Base-by-base conservation (phyloP, 2,329 filamentous ascomycete genomes). In the Colletotrichum aenigma region DNA sequence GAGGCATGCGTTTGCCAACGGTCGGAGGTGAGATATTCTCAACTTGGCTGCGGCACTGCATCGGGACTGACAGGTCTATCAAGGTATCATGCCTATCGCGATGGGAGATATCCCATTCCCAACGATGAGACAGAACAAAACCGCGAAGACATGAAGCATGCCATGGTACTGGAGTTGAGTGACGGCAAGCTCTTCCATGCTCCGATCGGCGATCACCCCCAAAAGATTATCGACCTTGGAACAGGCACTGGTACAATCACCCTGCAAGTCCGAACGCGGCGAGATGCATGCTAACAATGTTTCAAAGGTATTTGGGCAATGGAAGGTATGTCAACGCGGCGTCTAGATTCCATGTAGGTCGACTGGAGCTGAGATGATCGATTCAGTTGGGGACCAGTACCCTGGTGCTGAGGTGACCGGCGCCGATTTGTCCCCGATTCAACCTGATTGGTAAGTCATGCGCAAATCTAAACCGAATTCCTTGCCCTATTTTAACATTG, bases 51-150 rank as follows among this genome's bases (percentile, higher is more conserved):
- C 4, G 4, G 18, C 26, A 30, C 38, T 5, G 5, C 58, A 1
- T 21, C 28, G 2, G 18, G n/a, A 10, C 28, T 21, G n/a, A 13
- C 28, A 3, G 15, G 10, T 1, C 13, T 4, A 8, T 32, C 30
- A 3, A 68, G 80, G 32, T 85, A 85, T 48, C 83, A 85, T 48
- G 80, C 81, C 38, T 83, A 84, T 56, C 79, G 81, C 15, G 80
- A 85, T 70, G 83, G 84, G 18, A 78, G 83, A 21, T 85, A 85
- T 36, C 84, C 84, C 0, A 78, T 85, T 28, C 84, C 84, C 7
- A 86, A 86, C 61, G 84, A 86, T 30, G 83, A 86, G 67, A 74
- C 74, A 3, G 84, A 86, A 74, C 84, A 86, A 77, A 84, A 82
- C 18, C 81, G 85, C 16, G 84, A 87, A 60, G 84, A 84, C 61